Evolutionary conservation across 2,329 filamentous ascomycete genomes (phyloP).

Genomic region (Alternaria sp.): DNA sequence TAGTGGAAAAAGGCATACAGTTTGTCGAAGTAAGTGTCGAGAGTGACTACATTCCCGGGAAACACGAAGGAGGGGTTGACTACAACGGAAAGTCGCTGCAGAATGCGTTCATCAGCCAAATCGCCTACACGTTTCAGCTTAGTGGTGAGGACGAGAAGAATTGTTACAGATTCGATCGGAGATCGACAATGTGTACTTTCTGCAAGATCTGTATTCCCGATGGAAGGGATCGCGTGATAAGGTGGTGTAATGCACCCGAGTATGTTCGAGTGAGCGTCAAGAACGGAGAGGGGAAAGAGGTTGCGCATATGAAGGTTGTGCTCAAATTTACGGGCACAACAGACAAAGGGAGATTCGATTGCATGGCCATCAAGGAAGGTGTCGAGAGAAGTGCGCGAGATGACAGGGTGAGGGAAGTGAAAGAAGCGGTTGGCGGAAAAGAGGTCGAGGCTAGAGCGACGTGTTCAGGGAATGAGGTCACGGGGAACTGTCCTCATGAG

Average conservation of each 20-base stretch:
- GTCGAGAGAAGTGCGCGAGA: constrained; percentile 2
- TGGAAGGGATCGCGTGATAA: not conserved
- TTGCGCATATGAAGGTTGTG: constrained; percentile 7
- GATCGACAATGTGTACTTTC: not conserved
- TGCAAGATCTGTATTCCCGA: not conserved
- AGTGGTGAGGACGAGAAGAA: constrained; percentile 9
- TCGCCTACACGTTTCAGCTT: constrained; percentile 8
- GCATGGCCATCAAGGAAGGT: not conserved
- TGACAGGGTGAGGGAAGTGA: not conserved
- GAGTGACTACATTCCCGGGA: not conserved
- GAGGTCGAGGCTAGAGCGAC: not conserved
- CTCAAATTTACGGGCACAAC: constrained; percentile 2
- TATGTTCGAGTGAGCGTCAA: constrained; percentile 7
- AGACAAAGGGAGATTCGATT: constrained; percentile 13
- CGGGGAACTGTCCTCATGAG: constrained; percentile 8
- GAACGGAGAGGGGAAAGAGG: not conserved
- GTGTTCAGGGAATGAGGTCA: constrained; percentile 7
- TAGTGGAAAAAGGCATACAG: not conserved
- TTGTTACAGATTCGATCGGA: constrained; percentile 9
- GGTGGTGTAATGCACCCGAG: constrained; percentile 14
- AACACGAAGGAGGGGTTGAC: not conserved
- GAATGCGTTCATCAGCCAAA: constrained; percentile 5
- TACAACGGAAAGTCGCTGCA: not conserved
- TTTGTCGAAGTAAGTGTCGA: not conserved
- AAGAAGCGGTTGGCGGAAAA: not conserved